These are phyloP conservation scores for Spathaspora boniae DNA, from an alignment of 805 yeast species.

Conservation along the genomic window DNA sequence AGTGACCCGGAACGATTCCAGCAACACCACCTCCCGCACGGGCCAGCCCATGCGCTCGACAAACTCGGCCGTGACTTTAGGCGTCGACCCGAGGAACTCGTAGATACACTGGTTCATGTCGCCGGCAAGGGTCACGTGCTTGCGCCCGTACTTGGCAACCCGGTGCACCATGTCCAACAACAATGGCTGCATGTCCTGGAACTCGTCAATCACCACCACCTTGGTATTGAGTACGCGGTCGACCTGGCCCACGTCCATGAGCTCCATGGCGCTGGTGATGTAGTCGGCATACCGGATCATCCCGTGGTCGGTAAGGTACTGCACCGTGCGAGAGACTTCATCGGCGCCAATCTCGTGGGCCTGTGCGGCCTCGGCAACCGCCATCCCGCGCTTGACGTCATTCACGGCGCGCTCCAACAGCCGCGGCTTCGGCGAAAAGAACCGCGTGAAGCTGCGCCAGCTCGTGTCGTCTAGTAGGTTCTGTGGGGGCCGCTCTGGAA, in stretches of 20 bases:
- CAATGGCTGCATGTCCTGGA: constrained; percentile 62
- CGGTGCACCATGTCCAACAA: constrained; percentile 42
- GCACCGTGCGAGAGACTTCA: constrained; percentile 24
- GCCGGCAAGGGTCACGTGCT: constrained; percentile 66
- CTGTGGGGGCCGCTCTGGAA: constrained; percentile 12
- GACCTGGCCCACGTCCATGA: constrained; percentile 22
- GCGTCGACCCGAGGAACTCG: constrained; percentile 57
- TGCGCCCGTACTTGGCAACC: constrained; percentile 30
- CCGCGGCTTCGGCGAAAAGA: constrained; percentile 28
- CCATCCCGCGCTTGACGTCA: constrained; percentile 20
- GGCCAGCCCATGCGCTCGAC: constrained; percentile 12
- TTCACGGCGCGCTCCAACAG: constrained; percentile 22
- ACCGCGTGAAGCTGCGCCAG: constrained; percentile 38
- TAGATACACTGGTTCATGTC: constrained; percentile 71
- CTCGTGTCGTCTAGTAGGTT: constrained; percentile 52
- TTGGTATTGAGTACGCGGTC: constrained; percentile 23
- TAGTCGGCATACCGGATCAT: constrained; percentile 35
- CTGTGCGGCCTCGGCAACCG: constrained; percentile 21
- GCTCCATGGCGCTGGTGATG: constrained; percentile 25
- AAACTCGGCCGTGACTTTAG: constrained; percentile 20
- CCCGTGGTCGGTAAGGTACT: constrained; percentile 29
- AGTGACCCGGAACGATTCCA: constrained; percentile 58
- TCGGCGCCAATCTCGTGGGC: constrained; percentile 21
- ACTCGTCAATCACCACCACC: constrained; percentile 63
- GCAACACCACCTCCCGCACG: constrained; percentile 31